A percentile compares a stretch with the other conserved stretches of the same genome.
phyloP scores from a whole-genome alignment of 1,139 yeast species.

The Geotrichum aggregatum region DNA sequence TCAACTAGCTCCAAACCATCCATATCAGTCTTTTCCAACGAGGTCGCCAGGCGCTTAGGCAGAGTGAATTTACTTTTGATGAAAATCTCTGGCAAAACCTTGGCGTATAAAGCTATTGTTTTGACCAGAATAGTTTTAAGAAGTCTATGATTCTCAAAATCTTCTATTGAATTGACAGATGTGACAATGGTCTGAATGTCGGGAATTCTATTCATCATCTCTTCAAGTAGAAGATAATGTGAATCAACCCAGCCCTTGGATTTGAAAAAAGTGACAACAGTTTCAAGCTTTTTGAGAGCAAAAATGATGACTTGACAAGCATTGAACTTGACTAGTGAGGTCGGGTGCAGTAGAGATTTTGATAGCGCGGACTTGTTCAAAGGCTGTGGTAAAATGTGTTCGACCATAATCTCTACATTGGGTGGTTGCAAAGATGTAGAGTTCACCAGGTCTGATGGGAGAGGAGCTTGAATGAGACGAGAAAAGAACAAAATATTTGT shows the following conservation, averaged over 20 bases:
- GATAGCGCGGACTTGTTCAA: slow-evolving; percentile 56
- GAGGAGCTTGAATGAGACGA: slow-evolving; percentile 52
- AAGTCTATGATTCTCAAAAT: slow-evolving; percentile 36
- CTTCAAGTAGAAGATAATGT: slow-evolving; percentile 40
- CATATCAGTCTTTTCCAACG: slow-evolving; percentile 23
- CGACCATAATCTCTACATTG: slow-evolving; percentile 40
- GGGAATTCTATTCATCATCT: slow-evolving; percentile 45
- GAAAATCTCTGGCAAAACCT: slow-evolving; percentile 27
- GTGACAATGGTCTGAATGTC: slow-evolving; percentile 43
- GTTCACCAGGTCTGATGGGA: slow-evolving; percentile 41
- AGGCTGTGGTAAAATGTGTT: slow-evolving; percentile 62
- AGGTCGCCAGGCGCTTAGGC: slow-evolving; percentile 25
- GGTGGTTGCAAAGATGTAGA: slow-evolving; percentile 29
- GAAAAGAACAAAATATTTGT: slow-evolving; percentile 63
- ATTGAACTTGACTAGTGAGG: slow-evolving; percentile 60
- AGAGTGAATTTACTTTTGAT: slow-evolving; percentile 24
- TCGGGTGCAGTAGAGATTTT: slow-evolving; percentile 54
- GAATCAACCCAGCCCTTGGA: slow-evolving; percentile 43
- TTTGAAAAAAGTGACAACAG: slow-evolving; percentile 42
- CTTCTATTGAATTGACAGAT: slow-evolving; percentile 39
- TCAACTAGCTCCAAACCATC: slow-evolving; percentile 34
- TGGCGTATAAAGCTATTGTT: slow-evolving; percentile 26
- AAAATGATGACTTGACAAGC: slow-evolving; percentile 57
- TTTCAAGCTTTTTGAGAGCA: slow-evolving; percentile 51
- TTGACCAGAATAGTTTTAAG: slow-evolving; percentile 35